Conservation (phyloP, 345 rosid species). For the Rhodomyrtus tomentosa region DNA sequence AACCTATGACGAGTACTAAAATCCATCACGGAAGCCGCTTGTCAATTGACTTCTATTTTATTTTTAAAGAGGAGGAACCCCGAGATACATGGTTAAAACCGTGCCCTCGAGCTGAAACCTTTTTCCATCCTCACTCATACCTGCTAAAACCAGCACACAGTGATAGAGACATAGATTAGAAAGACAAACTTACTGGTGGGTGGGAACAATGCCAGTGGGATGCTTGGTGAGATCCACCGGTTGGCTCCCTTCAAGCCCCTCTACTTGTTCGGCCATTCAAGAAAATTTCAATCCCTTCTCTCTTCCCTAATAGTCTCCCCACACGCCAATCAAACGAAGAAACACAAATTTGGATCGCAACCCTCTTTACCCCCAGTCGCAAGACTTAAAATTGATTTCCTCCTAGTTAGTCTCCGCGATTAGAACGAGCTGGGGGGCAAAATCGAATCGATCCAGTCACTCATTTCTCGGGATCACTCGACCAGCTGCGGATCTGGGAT, state of each 20-base stretch:
- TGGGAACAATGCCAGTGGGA: slow-evolving; percentile 93
- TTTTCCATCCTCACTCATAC: not conserved
- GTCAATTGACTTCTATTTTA: not conserved
- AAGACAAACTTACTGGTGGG: slow-evolving; percentile 67
- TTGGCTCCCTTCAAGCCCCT: slow-evolving; percentile 67
- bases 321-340: not conserved
- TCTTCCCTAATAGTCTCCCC: not conserved
- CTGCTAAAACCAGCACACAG: not conserved
- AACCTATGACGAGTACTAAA: not conserved
- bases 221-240: slow-evolving; percentile 91
- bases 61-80: not conserved
- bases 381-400: not conserved
- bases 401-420: not conserved
- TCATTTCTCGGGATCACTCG: not conserved
- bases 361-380: not conserved
- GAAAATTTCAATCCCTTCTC: not conserved
- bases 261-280: slow-evolving; percentile 57
- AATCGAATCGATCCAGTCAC: not conserved
- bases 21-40: not conserved
- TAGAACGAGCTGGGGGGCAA: not conserved
- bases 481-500: not conserved
- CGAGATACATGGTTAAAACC: not conserved
- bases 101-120: not conserved
- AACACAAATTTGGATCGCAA: not conserved
- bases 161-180: not conserved